phyloP scores from a whole-genome alignment of 345 rosid species.

The Camelina laxa region DNA sequence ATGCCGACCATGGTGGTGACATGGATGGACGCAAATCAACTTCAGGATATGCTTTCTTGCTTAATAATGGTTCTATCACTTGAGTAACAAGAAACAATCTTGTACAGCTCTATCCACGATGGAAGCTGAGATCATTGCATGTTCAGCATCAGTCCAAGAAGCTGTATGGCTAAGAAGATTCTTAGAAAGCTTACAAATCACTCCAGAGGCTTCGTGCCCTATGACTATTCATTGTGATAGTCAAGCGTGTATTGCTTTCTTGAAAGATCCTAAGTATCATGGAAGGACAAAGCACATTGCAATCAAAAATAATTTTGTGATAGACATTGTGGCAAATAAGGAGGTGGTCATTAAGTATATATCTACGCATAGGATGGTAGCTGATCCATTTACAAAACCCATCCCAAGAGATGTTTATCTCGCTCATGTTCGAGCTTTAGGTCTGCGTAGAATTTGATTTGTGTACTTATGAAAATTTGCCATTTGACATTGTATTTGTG shows the following conservation, averaged over 20 bases:
- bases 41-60: too few species aligned
- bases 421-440: too few species aligned
- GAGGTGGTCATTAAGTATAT: neutral
- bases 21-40: too few species aligned
- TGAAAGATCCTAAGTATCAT: neutral
- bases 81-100: too few species aligned
- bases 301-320: neutral
- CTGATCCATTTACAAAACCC: neutral
- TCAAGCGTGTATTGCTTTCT: neutral
- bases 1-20: too few species aligned
- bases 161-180: neutral
- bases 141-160: neutral
- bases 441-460: too few species aligned
- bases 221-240: neutral
- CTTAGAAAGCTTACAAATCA: neutral
- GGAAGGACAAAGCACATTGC: neutral
- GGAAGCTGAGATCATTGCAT: neutral
- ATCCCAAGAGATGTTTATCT: neutral
- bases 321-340: constrained; percentile 6
- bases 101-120: too few species aligned
- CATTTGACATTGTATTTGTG: too few species aligned
- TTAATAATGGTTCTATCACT: too few species aligned
- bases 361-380: constrained; percentile 2
- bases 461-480: too few species aligned
- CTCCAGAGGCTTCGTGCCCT: neutral